A percentile compares a stretch with the other conserved stretches of the same genome.
These are phyloP conservation scores for Pythium dissimile DNA, from an alignment of 352 stramenopile species.

Conservation along the genomic window DNA sequence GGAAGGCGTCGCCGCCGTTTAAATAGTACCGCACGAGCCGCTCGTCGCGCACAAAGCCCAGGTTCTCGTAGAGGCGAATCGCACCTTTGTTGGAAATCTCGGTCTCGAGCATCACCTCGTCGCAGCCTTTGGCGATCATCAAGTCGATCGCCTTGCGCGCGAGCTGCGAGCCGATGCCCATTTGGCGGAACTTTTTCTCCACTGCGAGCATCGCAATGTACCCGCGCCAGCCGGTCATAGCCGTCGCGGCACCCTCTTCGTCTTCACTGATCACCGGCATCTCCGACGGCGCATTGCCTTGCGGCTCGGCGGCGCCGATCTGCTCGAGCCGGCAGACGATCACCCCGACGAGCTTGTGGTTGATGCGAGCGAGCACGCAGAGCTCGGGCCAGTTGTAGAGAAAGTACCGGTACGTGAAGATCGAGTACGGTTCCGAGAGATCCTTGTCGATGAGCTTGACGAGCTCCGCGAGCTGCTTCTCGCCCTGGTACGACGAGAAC, in stretches of 20 bases:
- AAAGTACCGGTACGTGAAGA: constrained; percentile 98
- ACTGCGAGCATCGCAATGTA: constrained; percentile 97
- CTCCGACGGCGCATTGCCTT: background rate
- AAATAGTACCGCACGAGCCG: constrained; percentile 95
- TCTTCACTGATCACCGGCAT: constrained; percentile 8
- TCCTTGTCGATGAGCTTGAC: constrained; percentile 94
- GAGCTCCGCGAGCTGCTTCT: constrained; percentile 89
- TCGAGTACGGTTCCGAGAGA: constrained; percentile 93
- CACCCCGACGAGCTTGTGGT: constrained; percentile 87
- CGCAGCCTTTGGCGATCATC: constrained; percentile 78
- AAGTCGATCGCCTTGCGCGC: constrained; percentile 85
- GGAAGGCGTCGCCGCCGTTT: constrained; percentile 92
- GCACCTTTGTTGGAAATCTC: constrained; percentile 91
- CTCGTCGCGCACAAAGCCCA: constrained; percentile 93
- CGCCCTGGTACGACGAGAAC: constrained; percentile 76
- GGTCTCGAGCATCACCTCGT: constrained; percentile 92
- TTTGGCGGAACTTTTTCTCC: constrained; percentile 85
- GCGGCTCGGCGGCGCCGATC: constrained; percentile 52
- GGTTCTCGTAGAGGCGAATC: constrained; percentile 92
- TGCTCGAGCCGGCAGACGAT: constrained; percentile 92
- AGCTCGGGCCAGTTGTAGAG: constrained; percentile 93
- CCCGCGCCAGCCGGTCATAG: constrained; percentile 56
- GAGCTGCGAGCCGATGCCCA: constrained; percentile 89
- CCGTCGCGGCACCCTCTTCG: constrained; percentile 15
- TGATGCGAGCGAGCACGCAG: constrained; percentile 83